Evolutionary conservation across 345 rosid species (phyloP).

Genomic region (Hibiscus mutabilis): DNA sequence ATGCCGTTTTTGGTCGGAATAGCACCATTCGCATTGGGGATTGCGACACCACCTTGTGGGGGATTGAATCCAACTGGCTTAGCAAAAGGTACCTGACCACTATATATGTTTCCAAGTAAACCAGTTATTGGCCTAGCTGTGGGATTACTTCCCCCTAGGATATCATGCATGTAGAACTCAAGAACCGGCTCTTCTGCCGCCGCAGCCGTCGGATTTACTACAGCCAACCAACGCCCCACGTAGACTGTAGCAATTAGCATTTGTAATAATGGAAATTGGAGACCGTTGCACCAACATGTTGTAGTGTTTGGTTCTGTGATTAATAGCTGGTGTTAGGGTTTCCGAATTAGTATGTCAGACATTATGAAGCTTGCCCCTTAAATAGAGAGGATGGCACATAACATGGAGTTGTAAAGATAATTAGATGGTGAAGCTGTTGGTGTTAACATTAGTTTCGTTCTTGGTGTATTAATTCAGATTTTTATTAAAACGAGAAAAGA

Average conservation of each 20-base stretch:
- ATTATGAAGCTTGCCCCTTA: constrained; percentile 24
- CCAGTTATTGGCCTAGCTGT: constrained; percentile 86
- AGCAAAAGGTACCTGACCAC: constrained; percentile 93
- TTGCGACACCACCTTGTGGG: constrained; percentile 56
- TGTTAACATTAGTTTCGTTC: neutral
- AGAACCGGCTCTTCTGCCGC: constrained; percentile 35
- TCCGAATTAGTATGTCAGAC: constrained; percentile 17
- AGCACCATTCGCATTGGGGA: constrained; percentile 89
- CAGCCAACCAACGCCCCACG: constrained; percentile 10
- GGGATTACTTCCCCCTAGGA: constrained; percentile 84
- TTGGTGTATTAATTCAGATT: constrained; percentile 20
- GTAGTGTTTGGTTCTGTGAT: neutral
- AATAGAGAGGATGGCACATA: constrained; percentile 25
- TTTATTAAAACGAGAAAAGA: no score
- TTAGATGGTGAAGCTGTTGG: constrained; percentile 39
- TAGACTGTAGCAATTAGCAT: constrained; percentile 23
- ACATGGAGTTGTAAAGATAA: constrained; percentile 31
- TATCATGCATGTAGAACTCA: constrained; percentile 88
- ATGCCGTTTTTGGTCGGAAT: constrained; percentile 69
- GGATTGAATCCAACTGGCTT: constrained; percentile 73
- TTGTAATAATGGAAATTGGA: constrained; percentile 16
- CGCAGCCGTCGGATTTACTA: neutral
- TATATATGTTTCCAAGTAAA: constrained; percentile 85
- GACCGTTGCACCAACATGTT: neutral
- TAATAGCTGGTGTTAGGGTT: constrained; percentile 5